A percentile compares a stretch with the other conserved stretches of the same genome.
These are phyloP conservation scores for Kwoniella mangroviensis DNA, from an alignment of 768 basidiomycete species.

Conservation along the genomic window DNA sequence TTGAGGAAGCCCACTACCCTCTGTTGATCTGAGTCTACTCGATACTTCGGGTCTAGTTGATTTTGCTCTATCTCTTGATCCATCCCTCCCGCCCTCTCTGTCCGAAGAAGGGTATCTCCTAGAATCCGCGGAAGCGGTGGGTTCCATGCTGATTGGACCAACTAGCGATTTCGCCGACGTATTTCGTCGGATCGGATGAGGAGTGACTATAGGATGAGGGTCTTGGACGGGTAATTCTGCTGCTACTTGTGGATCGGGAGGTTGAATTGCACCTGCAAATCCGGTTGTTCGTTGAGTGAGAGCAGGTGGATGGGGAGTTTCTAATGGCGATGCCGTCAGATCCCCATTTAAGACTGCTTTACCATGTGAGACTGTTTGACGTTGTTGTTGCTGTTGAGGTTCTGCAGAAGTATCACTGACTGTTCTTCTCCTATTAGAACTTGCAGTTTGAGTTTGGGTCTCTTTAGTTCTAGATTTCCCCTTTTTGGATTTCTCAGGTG, in stretches of 20 bases:
- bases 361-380: not conserved
- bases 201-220: constrained; percentile 26
- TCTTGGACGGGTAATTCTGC: constrained; percentile 26
- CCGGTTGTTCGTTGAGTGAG: constrained; percentile 36
- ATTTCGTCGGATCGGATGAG: constrained; percentile 13
- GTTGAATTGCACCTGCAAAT: constrained; percentile 39
- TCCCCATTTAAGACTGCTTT: not conserved
- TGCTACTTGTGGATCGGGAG: constrained; percentile 36
- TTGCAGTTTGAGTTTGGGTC: constrained; percentile 3
- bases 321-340: constrained; percentile 7
- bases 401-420: constrained; percentile 41
- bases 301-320: constrained; percentile 13
- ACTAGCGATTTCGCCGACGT: constrained; percentile 23
- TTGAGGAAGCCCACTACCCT: constrained; percentile 31
- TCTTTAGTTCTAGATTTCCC: constrained; percentile 5
- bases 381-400: constrained; percentile 4
- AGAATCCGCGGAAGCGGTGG: constrained; percentile 12
- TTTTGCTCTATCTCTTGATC: not conserved
- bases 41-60: constrained; percentile 14
- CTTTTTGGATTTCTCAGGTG: constrained; percentile 17
- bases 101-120: not conserved
- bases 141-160: constrained; percentile 22
- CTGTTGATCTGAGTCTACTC: constrained; percentile 27
- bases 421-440: constrained; percentile 37
- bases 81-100: not conserved